Conservation (phyloP, 148 eudicot genomes). For the Salicornia ramosissima region DNA sequence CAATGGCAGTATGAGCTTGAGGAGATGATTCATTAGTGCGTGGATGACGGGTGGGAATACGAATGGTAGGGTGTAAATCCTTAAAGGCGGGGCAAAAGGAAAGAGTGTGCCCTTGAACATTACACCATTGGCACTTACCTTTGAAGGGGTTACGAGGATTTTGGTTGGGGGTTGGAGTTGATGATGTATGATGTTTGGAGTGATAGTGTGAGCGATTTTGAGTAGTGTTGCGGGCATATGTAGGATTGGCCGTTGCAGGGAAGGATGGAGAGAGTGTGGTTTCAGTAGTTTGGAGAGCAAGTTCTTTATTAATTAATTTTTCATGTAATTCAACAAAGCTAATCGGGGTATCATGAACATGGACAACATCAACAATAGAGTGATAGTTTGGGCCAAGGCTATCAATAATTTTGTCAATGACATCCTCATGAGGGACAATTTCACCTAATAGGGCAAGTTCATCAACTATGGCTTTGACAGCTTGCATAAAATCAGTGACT, state of each 20-base stretch:
- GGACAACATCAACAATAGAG: neutral
- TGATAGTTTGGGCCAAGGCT: neutral
- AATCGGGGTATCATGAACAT: neutral
- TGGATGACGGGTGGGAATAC: neutral
- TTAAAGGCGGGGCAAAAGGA: neutral
- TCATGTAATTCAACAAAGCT: neutral
- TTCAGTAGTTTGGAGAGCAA: neutral
- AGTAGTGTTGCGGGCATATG: neutral
- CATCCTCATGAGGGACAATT: neutral
- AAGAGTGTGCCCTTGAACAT: neutral
- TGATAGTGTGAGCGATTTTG: neutral
- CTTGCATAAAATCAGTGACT: neutral
- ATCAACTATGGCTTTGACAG: neutral
- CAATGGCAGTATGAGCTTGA: neutral
- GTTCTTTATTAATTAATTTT: slow-evolving; percentile 1
- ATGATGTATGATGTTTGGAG: neutral
- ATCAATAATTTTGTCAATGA: neutral
- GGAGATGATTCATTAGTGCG: neutral
- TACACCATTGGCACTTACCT: slow-evolving; percentile 6
- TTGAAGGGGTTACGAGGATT: neutral
- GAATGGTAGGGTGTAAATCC: neutral
- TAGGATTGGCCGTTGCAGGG: neutral
- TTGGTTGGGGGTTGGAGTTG: neutral
- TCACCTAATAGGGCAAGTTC: neutral
- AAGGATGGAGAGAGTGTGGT: neutral